Conservation (phyloP, 305 asterid species). For the Fraxinus albicans region DNA sequence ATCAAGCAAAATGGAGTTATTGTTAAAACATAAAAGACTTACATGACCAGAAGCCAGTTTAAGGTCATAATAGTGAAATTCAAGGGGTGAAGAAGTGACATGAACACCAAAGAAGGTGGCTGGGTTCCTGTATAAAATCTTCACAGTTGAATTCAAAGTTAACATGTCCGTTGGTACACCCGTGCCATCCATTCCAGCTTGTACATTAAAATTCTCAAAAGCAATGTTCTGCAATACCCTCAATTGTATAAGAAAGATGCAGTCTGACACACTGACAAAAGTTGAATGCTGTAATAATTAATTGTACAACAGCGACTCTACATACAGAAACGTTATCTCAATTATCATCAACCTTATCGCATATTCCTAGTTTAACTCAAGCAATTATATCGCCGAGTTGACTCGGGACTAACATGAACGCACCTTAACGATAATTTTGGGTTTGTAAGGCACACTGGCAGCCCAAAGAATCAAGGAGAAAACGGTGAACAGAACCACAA, state of each 20-base stretch:
- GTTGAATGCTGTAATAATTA: not conserved
- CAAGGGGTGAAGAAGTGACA: constrained; percentile 68
- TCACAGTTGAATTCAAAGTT: constrained; percentile 80
- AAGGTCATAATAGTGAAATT: constrained; percentile 65
- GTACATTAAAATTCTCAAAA: constrained; percentile 70
- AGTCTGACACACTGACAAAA: constrained; percentile 9
- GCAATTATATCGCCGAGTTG: constrained; percentile 16
- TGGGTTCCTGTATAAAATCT: constrained; percentile 64
- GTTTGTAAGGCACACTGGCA: constrained; percentile 55
- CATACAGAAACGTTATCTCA: not conserved
- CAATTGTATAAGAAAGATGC: not conserved
- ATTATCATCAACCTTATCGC: not conserved
- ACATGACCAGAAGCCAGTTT: constrained; percentile 76
- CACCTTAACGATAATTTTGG: constrained; percentile 68
- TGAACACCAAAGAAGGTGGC: constrained; percentile 86
- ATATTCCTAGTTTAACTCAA: not conserved
- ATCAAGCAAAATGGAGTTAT: not conserved
- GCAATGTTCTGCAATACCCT: constrained; percentile 51
- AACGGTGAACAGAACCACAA: constrained; percentile 48
- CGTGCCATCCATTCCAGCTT: constrained; percentile 80
- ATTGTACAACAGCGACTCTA: not conserved
- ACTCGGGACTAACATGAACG: constrained; percentile 21
- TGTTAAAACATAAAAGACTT: constrained; percentile 13
- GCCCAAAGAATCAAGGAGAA: constrained; percentile 83
- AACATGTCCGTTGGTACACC: constrained; percentile 94